phyloP scores from a whole-genome alignment of 2,329 filamentous ascomycete species.

The Ceratocystis harringtonii region DNA sequence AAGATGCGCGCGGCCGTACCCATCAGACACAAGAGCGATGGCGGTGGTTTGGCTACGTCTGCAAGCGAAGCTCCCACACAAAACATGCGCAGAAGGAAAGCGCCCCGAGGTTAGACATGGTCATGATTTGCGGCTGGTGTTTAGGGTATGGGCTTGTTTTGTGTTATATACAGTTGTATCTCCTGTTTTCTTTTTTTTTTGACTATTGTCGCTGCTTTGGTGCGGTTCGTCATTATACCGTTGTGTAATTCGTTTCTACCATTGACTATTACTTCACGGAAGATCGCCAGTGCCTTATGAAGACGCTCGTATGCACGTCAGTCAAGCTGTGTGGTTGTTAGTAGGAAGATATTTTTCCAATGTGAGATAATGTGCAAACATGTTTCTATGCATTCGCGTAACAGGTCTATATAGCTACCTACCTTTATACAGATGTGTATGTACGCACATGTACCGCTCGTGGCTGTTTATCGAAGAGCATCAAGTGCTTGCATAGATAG shows the following conservation, averaged over 20 bases:
- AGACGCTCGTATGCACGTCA: not conserved
- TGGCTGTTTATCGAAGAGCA: too few relatives aligned
- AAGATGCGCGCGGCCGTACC: conserved; percentile 15
- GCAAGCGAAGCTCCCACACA: not conserved
- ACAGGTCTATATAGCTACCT: too few relatives aligned
- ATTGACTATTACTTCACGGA: not conserved
- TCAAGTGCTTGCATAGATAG: too few relatives aligned
- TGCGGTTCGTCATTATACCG: not conserved
- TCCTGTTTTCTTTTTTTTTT: not conserved
- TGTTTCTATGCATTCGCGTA: too few relatives aligned
- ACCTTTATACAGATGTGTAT: too few relatives aligned
- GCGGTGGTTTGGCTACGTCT: conserved; percentile 8
- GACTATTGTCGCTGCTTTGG: not conserved
- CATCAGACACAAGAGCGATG: conserved; percentile 16
- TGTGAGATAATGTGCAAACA: not conserved
- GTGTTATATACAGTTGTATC: conserved; percentile 5
- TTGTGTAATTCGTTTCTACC: not conserved
- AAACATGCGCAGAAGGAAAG: conserved; percentile 16
- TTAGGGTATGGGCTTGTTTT: conserved; percentile 9
- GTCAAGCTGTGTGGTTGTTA: not conserved
- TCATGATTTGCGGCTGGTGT: conserved; percentile 6
- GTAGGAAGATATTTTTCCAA: not conserved
- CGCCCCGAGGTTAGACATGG: conserved; percentile 12
- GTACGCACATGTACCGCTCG: too few relatives aligned
- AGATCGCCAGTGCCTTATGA: not conserved